Conservation (phyloP, 2,329 filamentous ascomycete genomes). For the Talaromyces sp. region DNA sequence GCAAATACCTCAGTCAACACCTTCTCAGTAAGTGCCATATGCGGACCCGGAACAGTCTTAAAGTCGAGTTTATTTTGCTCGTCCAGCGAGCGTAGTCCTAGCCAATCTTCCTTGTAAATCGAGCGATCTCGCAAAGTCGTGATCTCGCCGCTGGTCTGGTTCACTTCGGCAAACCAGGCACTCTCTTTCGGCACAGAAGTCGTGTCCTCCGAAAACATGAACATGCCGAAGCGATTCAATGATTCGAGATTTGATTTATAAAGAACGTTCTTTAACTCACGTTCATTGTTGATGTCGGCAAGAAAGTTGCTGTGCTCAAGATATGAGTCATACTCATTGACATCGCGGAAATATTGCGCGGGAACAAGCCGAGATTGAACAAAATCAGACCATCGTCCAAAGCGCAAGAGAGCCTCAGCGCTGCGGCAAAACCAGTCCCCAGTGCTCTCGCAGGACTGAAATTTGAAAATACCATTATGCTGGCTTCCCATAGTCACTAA, state of each 20-base stretch:
- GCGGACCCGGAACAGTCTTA: slow-evolving; percentile 66
- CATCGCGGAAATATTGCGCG: slow-evolving; percentile 89
- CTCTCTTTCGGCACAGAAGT: slow-evolving; percentile 88
- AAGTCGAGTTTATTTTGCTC: slow-evolving; percentile 75
- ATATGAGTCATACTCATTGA: slow-evolving; percentile 65
- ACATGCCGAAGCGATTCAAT: slow-evolving; percentile 80
- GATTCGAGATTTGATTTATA: slow-evolving; percentile 69
- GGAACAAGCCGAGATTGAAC: slow-evolving; percentile 81
- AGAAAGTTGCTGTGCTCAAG: slow-evolving; percentile 80
- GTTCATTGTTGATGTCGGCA: slow-evolving; percentile 95
- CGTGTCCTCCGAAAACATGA: slow-evolving; percentile 80
- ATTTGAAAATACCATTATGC: slow-evolving; percentile 86
- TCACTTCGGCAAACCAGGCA: slow-evolving; percentile 85
- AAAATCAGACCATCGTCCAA: slow-evolving; percentile 74
- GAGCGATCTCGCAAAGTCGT: slow-evolving; percentile 64
- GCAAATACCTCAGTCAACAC: slow-evolving; percentile 63
- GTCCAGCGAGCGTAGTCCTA: slow-evolving; percentile 78
- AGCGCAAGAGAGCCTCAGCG: slow-evolving; percentile 71
- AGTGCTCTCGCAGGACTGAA: slow-evolving; percentile 63
- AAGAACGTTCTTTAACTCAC: slow-evolving; percentile 64
- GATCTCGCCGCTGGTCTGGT: slow-evolving; percentile 59
- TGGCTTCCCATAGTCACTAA: slow-evolving; percentile 87
- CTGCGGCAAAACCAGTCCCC: slow-evolving; percentile 78
- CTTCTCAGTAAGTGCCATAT: slow-evolving; percentile 75
- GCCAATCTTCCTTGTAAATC: slow-evolving; percentile 89